Conservation (phyloP, 345 rosid species). For the Conringia planisiliqua region DNA sequence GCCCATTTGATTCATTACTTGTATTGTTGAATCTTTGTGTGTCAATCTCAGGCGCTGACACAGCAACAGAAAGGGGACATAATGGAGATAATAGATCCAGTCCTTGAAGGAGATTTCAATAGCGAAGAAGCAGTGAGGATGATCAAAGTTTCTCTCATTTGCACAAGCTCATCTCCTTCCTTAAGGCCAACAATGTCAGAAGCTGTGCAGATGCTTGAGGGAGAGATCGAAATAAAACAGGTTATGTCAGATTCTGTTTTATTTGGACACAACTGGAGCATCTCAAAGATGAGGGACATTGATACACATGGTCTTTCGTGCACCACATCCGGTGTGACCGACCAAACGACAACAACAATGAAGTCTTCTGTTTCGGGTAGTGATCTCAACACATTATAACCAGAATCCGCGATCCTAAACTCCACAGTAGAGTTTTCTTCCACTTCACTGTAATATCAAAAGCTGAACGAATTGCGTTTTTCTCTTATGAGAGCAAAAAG, state of each 20-base stretch:
- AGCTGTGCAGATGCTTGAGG: constrained; percentile 37
- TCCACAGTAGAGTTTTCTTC: no score
- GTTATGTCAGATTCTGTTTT: not conserved
- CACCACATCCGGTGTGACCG: not conserved
- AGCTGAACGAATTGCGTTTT: no score
- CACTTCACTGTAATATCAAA: no score
- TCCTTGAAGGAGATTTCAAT: constrained; percentile 20
- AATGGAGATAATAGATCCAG: constrained; percentile 35
- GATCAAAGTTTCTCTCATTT: constrained; percentile 37
- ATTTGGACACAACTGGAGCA: constrained; percentile 10
- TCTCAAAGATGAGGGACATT: not conserved
- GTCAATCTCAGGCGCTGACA: constrained; percentile 28
- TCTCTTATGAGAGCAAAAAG: no score
- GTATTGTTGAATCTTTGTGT: no score
- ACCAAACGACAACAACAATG: not conserved
- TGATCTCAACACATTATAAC: no score
- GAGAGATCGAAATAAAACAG: constrained; percentile 18
- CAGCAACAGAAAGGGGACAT: constrained; percentile 27
- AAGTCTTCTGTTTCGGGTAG: not conserved
- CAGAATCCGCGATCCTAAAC: no score
- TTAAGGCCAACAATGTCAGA: constrained; percentile 44
- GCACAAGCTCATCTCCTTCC: constrained; percentile 31
- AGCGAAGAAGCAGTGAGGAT: constrained; percentile 34
- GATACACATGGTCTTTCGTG: not conserved
- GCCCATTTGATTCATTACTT: not conserved